Conservation (phyloP, 352 stramenopile species). For the Phytophthora cajani region DNA sequence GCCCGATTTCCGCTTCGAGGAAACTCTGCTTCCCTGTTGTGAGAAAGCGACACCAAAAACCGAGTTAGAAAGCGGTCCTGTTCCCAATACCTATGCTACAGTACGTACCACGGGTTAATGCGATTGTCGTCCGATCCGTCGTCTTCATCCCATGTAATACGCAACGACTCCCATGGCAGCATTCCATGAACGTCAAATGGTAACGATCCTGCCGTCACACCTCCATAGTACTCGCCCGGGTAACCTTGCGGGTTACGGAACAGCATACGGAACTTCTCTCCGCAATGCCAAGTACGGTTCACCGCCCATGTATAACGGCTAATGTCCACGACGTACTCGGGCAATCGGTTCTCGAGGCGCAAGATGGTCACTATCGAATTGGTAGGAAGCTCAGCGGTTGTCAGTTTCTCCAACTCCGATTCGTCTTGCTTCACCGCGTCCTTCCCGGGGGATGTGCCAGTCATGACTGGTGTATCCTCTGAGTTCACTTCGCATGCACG, state of each 20-base stretch:
- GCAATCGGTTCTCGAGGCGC: constrained; percentile 83
- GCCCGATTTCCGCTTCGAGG: constrained; percentile 31
- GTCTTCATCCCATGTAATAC: constrained; percentile 87
- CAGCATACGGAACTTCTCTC: constrained; percentile 81
- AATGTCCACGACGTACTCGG: constrained; percentile 75
- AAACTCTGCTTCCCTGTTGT: constrained; percentile 64
- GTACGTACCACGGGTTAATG: constrained; percentile 85
- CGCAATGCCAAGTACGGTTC: constrained; percentile 61
- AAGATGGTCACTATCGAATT: constrained; percentile 66
- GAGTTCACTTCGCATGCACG: constrained; percentile 51
- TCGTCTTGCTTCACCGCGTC: constrained; percentile 14
- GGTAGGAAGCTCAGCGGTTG: constrained; percentile 20
- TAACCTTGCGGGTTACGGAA: constrained; percentile 76
- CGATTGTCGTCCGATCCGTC: constrained; percentile 82
- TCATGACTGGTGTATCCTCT: constrained; percentile 21
- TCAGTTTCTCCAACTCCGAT: neutral
- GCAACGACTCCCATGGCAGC: constrained; percentile 81
- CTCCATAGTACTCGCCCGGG: constrained; percentile 76
- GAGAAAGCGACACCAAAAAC: constrained; percentile 26
- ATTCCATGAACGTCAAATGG: constrained; percentile 66
- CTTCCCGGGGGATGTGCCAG: constrained; percentile 10
- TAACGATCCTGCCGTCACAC: constrained; percentile 69
- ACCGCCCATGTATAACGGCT: constrained; percentile 72
- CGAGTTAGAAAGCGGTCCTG: constrained; percentile 13
- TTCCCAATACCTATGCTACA: neutral